A percentile compares a stretch with the other conserved stretches of the same genome.
Conservation (phyloP, 805 yeast species). For the Wickerhamomyces canadensis region DNA sequence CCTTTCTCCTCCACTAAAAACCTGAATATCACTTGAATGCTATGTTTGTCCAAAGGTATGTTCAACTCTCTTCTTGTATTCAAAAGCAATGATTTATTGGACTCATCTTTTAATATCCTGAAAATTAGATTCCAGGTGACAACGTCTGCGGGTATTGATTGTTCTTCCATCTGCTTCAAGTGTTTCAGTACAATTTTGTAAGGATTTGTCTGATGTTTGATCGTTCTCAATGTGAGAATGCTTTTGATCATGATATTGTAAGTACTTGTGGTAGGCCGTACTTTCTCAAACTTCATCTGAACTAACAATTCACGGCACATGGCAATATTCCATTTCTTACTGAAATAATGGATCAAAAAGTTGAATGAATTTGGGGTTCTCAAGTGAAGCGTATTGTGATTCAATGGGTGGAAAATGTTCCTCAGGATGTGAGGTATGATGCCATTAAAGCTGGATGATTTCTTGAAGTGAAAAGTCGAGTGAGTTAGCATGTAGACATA, state of each 20-base stretch:
- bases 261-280: slow-evolving; percentile 31
- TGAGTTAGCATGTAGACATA: slow-evolving; percentile 34
- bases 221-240: slow-evolving; percentile 23
- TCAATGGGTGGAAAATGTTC: slow-evolving; percentile 35
- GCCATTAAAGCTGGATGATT: slow-evolving; percentile 33
- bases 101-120: slow-evolving; percentile 27
- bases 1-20: slow-evolving; percentile 13
- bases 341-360: slow-evolving; percentile 33
- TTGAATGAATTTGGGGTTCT: slow-evolving; percentile 30
- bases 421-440: slow-evolving; percentile 32
- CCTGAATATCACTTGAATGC: slow-evolving; percentile 23
- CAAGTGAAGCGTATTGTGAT: slow-evolving; percentile 26
- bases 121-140: slow-evolving; percentile 34
- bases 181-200: slow-evolving; percentile 24
- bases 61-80: slow-evolving; percentile 26
- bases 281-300: slow-evolving; percentile 33
- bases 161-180: slow-evolving; percentile 27
- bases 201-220: slow-evolving; percentile 25
- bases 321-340: slow-evolving; percentile 32
- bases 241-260: slow-evolving; percentile 33
- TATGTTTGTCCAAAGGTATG: slow-evolving; percentile 27
- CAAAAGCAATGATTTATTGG: slow-evolving; percentile 27
- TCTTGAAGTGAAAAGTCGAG: slow-evolving; percentile 28
- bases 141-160: slow-evolving; percentile 27
- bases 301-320: slow-evolving; percentile 34